These are phyloP conservation scores for Epichloe festucae DNA, from an alignment of 2,329 filamentous ascomycete genomes.

Conservation along the genomic window DNA sequence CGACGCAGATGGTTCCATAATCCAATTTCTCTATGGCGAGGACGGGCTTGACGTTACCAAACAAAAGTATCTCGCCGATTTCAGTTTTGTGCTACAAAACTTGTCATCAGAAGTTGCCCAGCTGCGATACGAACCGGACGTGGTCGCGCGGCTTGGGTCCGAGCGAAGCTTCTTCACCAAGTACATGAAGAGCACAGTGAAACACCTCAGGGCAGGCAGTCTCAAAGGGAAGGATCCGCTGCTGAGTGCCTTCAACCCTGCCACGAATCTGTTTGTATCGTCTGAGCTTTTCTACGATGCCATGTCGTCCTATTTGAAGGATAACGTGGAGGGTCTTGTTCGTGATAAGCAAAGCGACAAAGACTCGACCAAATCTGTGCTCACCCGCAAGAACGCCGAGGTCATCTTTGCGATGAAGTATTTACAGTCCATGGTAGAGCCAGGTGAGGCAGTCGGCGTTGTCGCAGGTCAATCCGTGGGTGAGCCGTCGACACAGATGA, in stretches of 20 bases:
- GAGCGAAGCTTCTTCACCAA: constrained; percentile 52
- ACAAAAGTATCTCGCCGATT: constrained; percentile 81
- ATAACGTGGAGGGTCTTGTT: constrained; percentile 53
- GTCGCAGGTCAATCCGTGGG: constrained; percentile 94
- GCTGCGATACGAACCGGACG: constrained; percentile 50
- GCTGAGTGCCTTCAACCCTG: constrained; percentile 58
- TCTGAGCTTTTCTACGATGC: constrained; percentile 74
- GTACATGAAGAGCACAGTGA: constrained; percentile 71
- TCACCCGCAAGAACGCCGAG: constrained; percentile 63
- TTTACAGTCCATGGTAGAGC: constrained; percentile 79
- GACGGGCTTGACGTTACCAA: constrained; percentile 92
- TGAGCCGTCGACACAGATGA: constrained; percentile 98
- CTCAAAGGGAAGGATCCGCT: constrained; percentile 60
- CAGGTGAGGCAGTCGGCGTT: constrained; percentile 92
- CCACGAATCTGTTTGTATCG: constrained; percentile 68
- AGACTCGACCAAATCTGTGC: constrained; percentile 22
- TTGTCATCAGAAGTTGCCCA: constrained; percentile 67
- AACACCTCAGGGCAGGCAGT: constrained; percentile 48
- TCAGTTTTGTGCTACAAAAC: constrained; percentile 82
- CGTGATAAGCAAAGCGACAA: constrained; percentile 27
- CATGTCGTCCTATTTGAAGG: constrained; percentile 65
- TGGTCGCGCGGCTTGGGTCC: constrained; percentile 31
- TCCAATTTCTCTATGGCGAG: constrained; percentile 95
- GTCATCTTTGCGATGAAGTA: constrained; percentile 85
- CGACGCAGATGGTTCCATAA: constrained; percentile 81